phyloP scores from a whole-genome alignment of 73 alveolate species.

The Tetrahymena borealis region DNA sequence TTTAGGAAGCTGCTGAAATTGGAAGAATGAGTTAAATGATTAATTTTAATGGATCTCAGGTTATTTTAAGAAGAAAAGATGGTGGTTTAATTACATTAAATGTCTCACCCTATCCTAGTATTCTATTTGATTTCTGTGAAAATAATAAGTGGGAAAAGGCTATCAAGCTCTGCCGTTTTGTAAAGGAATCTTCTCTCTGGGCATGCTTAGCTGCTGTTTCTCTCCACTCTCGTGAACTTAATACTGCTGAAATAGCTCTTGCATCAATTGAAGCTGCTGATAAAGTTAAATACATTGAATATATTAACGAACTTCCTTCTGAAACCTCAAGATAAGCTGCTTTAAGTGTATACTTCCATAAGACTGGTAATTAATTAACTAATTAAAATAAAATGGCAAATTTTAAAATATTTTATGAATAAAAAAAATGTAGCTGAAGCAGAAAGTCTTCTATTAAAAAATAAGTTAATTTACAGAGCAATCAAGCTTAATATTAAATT shows the following conservation, averaged over 20 bases:
- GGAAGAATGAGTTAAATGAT: slow-evolving; percentile 58
- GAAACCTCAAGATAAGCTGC: slow-evolving; percentile 55
- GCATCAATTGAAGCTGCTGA: slow-evolving; percentile 99
- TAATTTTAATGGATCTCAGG: slow-evolving; percentile 70
- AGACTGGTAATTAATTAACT: background rate
- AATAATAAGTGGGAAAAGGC: slow-evolving; percentile 92
- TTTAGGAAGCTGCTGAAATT: slow-evolving; percentile 27
- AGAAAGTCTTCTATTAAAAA: slow-evolving; percentile 56
- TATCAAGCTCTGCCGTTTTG: slow-evolving; percentile 94
- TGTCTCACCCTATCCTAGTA: slow-evolving; percentile 88
- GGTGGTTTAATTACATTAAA: slow-evolving; percentile 80
- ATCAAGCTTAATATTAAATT: slow-evolving; percentile 91
- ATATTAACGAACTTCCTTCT: slow-evolving; percentile 37
- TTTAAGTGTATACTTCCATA: slow-evolving; percentile 51
- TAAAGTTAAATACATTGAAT: slow-evolving; percentile 66
- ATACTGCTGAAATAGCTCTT: slow-evolving; percentile 92
- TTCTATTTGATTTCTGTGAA: slow-evolving; percentile 77
- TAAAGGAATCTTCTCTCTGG: slow-evolving; percentile 96
- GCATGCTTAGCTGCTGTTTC: slow-evolving; percentile 95
- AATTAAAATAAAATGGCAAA: background rate
- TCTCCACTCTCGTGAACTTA: slow-evolving; percentile 74
- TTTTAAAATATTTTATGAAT: no score
- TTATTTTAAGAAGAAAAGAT: slow-evolving; percentile 83
- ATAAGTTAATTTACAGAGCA: slow-evolving; percentile 92
- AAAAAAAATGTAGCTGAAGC: slow-evolving; percentile 65